Base-by-base conservation (phyloP, 441 rosid species). In the Cnidoscolus chayamansa region DNA sequence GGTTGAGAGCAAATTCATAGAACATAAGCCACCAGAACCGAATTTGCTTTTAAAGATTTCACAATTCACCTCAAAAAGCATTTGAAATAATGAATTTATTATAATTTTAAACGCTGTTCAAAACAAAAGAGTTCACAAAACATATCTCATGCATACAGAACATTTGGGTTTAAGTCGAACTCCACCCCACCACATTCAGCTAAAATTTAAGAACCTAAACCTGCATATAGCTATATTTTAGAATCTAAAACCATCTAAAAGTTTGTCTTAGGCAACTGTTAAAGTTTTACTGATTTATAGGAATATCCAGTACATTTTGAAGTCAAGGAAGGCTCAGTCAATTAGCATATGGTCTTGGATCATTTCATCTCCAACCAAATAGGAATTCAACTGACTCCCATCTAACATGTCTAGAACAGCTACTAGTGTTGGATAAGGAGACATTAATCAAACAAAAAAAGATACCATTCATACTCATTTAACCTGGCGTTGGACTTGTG, bases 341-440 rank as follows among this genome's bases (percentile, higher is more conserved):
- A 31, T 60, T n/a, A 50, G 11, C 32, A 9, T 35, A 60, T 45
- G 25, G 49, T 12, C 47, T 58, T 30, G 31, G 43, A 62, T 37
- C 43, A 32, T 60, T 32, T 50, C 68, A 63, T 40, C 31, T 31
- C 10, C 25, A 56, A 37, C 61, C 11, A 20, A 51, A 63, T 15
- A 37, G 53, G 51, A 53, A 35, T 19, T 25, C 17, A 35, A 50
- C 12, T 64, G 32, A 72, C 65, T 51, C 69, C 30, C 58, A 62
- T 45, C 20, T 16, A 19, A 40, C 7, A 5, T 64, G 50, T 17
- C 51, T 35, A 19, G 7, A 60, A 53, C 35, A 48, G 63, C 30
- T 64, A n/a, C 17, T 15, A 3, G 47, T 3, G 45, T 40, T 40
- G 45, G 6, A 48, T 32, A 65, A 19, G 47, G 66, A 45, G 48